Percentiles rank a stretch among this genome's conserved stretches.
Conservation (phyloP, 192 early-diverging fungal species). For the Backusella morwellensis region DNA sequence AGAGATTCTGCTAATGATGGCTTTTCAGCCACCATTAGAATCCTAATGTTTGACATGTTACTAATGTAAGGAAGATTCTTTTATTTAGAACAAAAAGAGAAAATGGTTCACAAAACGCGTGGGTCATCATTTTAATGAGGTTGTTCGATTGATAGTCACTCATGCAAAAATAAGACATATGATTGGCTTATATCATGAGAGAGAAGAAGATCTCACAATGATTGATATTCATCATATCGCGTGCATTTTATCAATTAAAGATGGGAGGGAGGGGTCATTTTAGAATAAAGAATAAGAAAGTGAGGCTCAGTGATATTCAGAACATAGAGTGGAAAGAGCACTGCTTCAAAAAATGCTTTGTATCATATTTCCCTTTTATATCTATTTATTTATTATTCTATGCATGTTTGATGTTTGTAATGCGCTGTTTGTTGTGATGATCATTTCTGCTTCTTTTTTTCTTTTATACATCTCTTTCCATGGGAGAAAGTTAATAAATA, state of each 20-base stretch:
- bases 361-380: no score
- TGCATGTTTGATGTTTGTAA: neutral
- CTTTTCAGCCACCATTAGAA: constrained; percentile 41
- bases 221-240: neutral
- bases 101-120: neutral
- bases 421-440: neutral
- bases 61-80: neutral
- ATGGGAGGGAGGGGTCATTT: no score
- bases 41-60: neutral
- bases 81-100: neutral
- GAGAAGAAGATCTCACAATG: neutral
- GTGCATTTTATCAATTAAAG: neutral
- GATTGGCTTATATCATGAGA: neutral
- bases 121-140: neutral
- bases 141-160: neutral
- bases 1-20: constrained; percentile 43
- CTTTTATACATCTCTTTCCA: neutral
- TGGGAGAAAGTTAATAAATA: neutral
- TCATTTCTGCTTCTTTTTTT: neutral
- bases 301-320: no score
- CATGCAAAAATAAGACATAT: neutral
- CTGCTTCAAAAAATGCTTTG: neutral
- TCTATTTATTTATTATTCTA: neutral
- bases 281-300: no score
- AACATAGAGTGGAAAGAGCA: no score